These are phyloP conservation scores for Aspergillus sp. DNA, from an alignment of 2,329 filamentous ascomycete species.

Conservation along the genomic window DNA sequence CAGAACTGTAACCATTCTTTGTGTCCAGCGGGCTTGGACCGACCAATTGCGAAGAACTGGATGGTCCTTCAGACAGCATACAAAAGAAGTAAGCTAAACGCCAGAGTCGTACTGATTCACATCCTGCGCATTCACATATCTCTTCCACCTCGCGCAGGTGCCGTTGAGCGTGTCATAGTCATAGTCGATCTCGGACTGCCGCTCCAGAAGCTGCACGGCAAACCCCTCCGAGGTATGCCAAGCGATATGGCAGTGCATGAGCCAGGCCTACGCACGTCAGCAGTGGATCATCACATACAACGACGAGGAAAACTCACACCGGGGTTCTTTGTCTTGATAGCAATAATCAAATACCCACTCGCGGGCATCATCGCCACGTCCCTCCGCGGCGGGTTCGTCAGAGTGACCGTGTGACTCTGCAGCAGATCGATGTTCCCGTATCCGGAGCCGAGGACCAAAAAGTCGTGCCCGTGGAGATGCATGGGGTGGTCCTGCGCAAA, in stretches of 20 bases:
- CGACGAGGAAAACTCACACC: conserved; percentile 22
- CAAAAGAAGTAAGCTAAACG: too few relatives aligned
- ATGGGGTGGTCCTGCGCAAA: conserved; percentile 4
- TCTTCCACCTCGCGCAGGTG: conserved; percentile 3
- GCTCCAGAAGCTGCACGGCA: conserved; percentile 50
- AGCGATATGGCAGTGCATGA: conserved; percentile 76
- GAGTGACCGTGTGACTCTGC: neutral
- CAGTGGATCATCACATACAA: neutral
- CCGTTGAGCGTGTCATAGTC: conserved; percentile 1
- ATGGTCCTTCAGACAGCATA: too few relatives aligned
- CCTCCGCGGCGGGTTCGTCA: conserved; percentile 58
- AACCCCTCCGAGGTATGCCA: conserved; percentile 69
- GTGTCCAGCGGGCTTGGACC: too few relatives aligned
- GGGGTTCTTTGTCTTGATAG: conserved; percentile 38
- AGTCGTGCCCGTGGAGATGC: conserved; percentile 11
- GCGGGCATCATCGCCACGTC: conserved; percentile 66
- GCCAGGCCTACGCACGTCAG: conserved; percentile 48
- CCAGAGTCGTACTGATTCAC: neutral
- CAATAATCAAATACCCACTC: conserved; percentile 63
- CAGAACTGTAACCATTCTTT: too few relatives aligned
- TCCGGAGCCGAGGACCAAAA: conserved; percentile 3
- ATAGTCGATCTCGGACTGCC: neutral
- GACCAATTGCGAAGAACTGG: too few relatives aligned
- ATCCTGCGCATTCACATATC: neutral
- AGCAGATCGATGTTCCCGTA: neutral